Evolutionary conservation across 495 filamentous ascomycete genomes (phyloP).

Genomic region (Hypoxylon lienhwacheense): DNA sequence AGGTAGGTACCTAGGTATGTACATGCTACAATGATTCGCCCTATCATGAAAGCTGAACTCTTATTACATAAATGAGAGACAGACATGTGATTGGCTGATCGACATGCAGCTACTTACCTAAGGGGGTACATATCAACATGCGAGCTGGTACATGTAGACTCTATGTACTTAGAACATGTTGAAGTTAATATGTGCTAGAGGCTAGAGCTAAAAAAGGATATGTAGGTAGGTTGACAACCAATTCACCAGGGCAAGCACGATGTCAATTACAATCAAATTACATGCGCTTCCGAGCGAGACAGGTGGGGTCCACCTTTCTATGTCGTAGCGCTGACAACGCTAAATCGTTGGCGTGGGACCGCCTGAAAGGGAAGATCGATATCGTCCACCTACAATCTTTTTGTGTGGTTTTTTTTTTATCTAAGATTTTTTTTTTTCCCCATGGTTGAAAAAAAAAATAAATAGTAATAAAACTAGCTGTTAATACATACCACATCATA

Average conservation of each 20-base stretch:
- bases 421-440: too few species aligned
- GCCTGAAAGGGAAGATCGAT: slow-evolving; percentile 21
- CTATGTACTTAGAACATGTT: background rate
- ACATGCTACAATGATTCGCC: too few species aligned
- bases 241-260: slow-evolving; percentile 8
- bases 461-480: background rate
- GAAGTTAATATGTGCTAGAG: background rate
- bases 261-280: background rate
- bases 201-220: too few species aligned
- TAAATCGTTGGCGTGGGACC: slow-evolving; percentile 29
- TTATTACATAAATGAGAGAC: too few species aligned
- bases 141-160: too few species aligned
- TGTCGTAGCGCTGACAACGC: slow-evolving; percentile 25
- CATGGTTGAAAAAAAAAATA: background rate
- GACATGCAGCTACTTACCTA: too few species aligned
- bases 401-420: background rate
- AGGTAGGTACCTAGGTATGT: too few species aligned
- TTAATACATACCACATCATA: background rate
- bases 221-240: too few species aligned
- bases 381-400: slow-evolving; percentile 35
- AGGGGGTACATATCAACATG: too few species aligned
- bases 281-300: too few species aligned
- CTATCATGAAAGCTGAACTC: too few species aligned
- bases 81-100: too few species aligned
- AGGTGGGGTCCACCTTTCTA: slow-evolving; percentile 12